Base-by-base conservation (phyloP, 768 basidiomycete genomes). In the Leccinellum rugosiceps region DNA sequence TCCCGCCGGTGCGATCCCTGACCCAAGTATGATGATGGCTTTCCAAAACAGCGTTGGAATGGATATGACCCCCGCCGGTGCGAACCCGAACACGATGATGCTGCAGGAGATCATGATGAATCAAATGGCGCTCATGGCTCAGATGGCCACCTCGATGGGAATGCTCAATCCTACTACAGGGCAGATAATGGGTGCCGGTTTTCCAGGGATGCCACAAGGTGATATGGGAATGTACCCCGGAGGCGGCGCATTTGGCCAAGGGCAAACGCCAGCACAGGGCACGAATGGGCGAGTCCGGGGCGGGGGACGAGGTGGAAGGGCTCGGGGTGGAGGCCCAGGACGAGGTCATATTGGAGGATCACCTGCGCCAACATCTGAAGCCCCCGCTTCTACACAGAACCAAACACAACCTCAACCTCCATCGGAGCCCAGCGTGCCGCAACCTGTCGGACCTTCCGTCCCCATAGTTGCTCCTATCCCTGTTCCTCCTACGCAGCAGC, bases 71-170 rank as follows among this genome's bases (percentile, higher is more conserved):
- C 72, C 59, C 75, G 77, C 43, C 81, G 88, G 81, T 38, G 61
- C 56, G 85, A 92, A 68, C 73, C 55, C 80, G 47, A 91, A 86
- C 64, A 86, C 88, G 41, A 62, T 90, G 58, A 74, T 88, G 73
- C 72, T 95, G 63, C 93, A 94, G 72, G 92, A 92, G 69, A 87
- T 94, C 81, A 86, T 94, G 84, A 86, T 90, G 83, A 90, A 83
- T 71, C 88, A 94, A 69, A 92, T 92, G 89, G 88, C 91, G 26
- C 79, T 95, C 66, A 94, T 95, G 94, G 85, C 89, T 55, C 92
- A 94, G 74, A 90, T 96, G 86, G 90, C 90, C 43, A 80, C 85
- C 30, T 86, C 84, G 34, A 88, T 93, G 83, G 90, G 87, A 28
- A 87, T 92, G 71, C 78, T 90, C 62, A 84, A 82, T 63, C 82